phyloP scores from a whole-genome alignment of 352 stramenopile genomes.

The Saprolegnia parasitica region DNA sequence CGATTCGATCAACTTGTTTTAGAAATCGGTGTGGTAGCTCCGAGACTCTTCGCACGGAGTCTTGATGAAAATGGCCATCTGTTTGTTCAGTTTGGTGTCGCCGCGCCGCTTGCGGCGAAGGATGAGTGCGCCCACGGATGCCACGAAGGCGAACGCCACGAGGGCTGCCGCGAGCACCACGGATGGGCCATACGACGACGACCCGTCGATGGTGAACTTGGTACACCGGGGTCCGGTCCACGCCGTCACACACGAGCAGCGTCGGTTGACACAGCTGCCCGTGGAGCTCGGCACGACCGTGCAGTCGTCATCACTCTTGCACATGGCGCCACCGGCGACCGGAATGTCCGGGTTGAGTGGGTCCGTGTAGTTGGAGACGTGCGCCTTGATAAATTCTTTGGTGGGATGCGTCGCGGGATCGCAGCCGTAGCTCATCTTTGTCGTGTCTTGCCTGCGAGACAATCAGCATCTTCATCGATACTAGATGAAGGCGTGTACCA shows the following conservation, averaged over 20 bases:
- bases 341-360: conserved; percentile 42
- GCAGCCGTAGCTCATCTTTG: conserved; percentile 34
- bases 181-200: not conserved
- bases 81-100: no score
- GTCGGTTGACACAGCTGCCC: conserved; percentile 47
- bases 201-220: not conserved
- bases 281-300: conserved; percentile 33
- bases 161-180: not conserved
- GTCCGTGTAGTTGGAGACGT: conserved; percentile 59
- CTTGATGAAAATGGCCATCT: no score
- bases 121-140: no score
- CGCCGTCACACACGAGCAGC: conserved; percentile 46
- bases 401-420: conserved; percentile 48
- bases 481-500: conserved; percentile 18
- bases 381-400: conserved; percentile 56
- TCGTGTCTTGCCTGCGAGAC: conserved; percentile 30
- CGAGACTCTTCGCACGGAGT: no score
- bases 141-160: not conserved
- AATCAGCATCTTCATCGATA: no score
- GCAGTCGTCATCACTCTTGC: conserved; percentile 49
- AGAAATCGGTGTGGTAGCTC: no score
- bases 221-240: conserved; percentile 24
- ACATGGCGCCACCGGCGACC: conserved; percentile 50
- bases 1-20: no score
- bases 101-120: no score